phyloP scores from a whole-genome alignment of 2,329 filamentous ascomycete species.

The Calonectria fujianensis region DNA sequence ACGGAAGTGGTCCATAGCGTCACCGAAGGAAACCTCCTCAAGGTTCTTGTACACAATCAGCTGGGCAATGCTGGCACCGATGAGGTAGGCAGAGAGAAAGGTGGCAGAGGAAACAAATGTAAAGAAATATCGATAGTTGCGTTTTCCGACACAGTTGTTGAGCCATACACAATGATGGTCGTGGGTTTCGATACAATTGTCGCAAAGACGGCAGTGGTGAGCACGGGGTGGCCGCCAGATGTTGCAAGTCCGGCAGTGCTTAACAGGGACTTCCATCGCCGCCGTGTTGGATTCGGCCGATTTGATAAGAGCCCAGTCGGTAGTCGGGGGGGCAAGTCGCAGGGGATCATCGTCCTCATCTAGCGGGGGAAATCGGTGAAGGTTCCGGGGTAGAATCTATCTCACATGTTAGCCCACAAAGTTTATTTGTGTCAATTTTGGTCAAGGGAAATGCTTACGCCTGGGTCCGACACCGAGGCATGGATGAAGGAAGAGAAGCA shows the following conservation, averaged over 20 bases:
- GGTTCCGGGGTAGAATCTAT: conserved; percentile 92
- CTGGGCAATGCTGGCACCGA: conserved; percentile 87
- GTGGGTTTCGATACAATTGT: conserved; percentile 97
- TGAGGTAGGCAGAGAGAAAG: conserved; percentile 83
- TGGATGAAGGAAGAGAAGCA: conserved; percentile 96
- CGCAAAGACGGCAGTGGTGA: conserved; percentile 96
- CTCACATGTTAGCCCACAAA: conserved; percentile 41
- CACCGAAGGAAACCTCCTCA: conserved; percentile 79
- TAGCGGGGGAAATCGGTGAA: conserved; percentile 89
- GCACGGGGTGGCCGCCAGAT: conserved; percentile 97
- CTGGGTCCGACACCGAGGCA: conserved; percentile 93
- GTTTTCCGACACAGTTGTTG: conserved; percentile 97
- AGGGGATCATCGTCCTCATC: conserved; percentile 88
- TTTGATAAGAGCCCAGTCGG: conserved; percentile 95
- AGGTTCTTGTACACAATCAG: conserved; percentile 82
- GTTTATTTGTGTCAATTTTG: not conserved
- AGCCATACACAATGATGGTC: conserved; percentile 99
- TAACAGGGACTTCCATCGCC: conserved; percentile 98
- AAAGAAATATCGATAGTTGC: conserved; percentile 99
- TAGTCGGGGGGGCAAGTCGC: conserved; percentile 87
- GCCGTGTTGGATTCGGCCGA: conserved; percentile 84
- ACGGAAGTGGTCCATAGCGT: conserved; percentile 81
- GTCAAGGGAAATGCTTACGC: conserved; percentile 75
- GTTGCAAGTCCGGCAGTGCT: conserved; percentile 98
- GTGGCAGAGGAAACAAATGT: conserved; percentile 89